Conservation (phyloP, 2,329 filamentous ascomycete genomes). For the Graphilbum sp. region DNA sequence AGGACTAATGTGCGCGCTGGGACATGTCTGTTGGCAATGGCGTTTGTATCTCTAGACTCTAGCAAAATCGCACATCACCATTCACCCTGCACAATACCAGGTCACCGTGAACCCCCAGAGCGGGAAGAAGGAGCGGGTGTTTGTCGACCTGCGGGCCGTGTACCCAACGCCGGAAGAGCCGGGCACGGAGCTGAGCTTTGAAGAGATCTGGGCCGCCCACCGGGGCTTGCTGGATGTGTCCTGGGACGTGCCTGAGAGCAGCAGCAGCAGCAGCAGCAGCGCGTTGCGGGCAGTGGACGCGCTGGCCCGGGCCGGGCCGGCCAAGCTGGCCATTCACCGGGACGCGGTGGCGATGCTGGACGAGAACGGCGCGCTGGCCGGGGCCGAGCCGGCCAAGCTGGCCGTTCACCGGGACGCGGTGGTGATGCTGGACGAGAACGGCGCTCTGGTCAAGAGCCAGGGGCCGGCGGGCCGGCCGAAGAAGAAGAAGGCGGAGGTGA, state of each 20-base stretch:
- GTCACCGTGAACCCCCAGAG: constrained; percentile 68
- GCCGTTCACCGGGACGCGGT: constrained; percentile 25
- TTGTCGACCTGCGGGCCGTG: constrained; percentile 69
- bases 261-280: background rate
- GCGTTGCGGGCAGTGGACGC: too few relatives aligned
- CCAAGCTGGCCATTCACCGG: constrained; percentile 26
- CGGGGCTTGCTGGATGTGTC: constrained; percentile 50
- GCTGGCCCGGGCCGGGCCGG: constrained; percentile 8
- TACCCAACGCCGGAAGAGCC: constrained; percentile 63
- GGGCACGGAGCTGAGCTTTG: constrained; percentile 69
- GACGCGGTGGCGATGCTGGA: constrained; percentile 30
- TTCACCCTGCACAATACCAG: constrained; percentile 58
- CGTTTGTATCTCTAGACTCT: constrained; percentile 37
- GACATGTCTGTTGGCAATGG: constrained; percentile 20
- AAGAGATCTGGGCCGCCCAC: constrained; percentile 69
- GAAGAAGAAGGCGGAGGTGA: constrained; percentile 70
- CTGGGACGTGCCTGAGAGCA: constrained; percentile 22
- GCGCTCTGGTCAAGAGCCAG: constrained; percentile 20
- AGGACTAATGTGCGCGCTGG: constrained; percentile 71
- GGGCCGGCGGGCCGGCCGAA: constrained; percentile 25
- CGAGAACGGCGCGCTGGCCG: constrained; percentile 23
- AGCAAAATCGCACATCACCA: constrained; percentile 43
- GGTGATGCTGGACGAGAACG: constrained; percentile 42
- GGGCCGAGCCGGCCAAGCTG: constrained; percentile 19
- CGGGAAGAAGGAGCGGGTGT: constrained; percentile 72